Base-by-base conservation (phyloP, 768 basidiomycete species). In the Tricholoma hemisulphureum region DNA sequence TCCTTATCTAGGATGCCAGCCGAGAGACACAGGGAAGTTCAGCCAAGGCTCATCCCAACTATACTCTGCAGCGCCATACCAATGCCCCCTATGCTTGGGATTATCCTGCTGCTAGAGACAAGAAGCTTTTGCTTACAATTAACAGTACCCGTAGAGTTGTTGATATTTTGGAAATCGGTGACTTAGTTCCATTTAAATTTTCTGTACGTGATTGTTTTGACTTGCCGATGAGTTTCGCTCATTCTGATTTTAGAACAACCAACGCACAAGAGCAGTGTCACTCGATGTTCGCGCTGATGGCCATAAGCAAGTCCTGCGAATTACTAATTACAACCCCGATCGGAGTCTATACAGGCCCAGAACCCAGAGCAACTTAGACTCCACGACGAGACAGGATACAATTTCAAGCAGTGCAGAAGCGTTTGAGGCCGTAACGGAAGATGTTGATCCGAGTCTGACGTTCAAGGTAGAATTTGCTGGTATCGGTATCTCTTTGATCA, bases 161-260 rank as follows among this genome's bases (percentile, higher is more conserved):
- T 51, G 96, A 98, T 68, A 87, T 96, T 59, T 88, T 96, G 87
- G 97, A 98, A 71, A 98, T 99, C 20, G 97, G 97, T 24, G 83
- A 90, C 61, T 81, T 96, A 6, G 72, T 91, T 11, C 97, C 97
- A 1, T 95, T 95, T 80, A 92, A 84, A 69, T 92, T 96, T 68
- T 75, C 77, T 46, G 92, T 93, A 62, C 58, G 84, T 75, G 20
- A 2, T 28, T 20, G 39, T 20, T 21, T 21, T 23, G 14, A 55
- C 24, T 34, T 31, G 46, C 46, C 6, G 31, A 31, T 31, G 29
- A 13, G 29, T 6, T 11, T 26, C n/a, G n/a, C 34, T 56, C 28
- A 39, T 48, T 16, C 34, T 48, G 28, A 23, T 51, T 60, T 13
- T 48, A 88, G 86, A 77, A 79, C 57, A 75, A 80, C 35, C 78